A percentile compares a stretch with the other conserved stretches of the same genome.
These are phyloP conservation scores for Capsicum pubescens DNA, from an alignment of 257 asterid genomes.

Conservation along the genomic window DNA sequence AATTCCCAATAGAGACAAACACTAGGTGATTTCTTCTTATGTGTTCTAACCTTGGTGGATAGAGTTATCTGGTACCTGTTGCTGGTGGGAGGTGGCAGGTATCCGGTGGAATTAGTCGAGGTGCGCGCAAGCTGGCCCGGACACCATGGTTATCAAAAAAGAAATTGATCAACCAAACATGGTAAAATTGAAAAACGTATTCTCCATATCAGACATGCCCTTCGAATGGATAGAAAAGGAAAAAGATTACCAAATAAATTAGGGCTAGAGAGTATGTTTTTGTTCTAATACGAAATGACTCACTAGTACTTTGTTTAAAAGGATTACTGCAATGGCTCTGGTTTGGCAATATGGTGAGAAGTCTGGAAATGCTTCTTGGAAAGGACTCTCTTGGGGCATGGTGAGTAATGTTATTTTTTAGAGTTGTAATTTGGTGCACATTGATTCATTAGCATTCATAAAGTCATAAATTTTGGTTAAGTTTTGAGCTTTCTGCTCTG, in stretches of 20 bases:
- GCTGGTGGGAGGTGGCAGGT: no score
- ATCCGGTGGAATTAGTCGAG: no score
- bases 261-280: neutral
- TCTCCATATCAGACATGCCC: neutral
- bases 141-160: no score
- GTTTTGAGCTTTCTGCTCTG: neutral
- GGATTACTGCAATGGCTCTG: constrained; percentile 96
- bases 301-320: constrained; percentile 31
- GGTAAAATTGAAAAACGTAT: neutral
- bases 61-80: no score
- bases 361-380: constrained; percentile 90
- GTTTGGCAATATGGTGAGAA: constrained; percentile 95
- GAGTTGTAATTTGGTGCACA: neutral
- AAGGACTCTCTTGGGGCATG: constrained; percentile 99
- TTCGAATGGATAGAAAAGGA: neutral
- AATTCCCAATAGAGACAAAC: no score
- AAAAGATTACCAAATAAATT: neutral
- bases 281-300: neutral
- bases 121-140: no score
- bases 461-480: neutral
- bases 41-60: no score
- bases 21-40: no score
- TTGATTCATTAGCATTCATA: neutral
- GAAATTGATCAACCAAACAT: neutral
- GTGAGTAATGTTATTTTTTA: constrained; percentile 50